Evolutionary conservation across 23 red algal genomes (phyloP), one percentile per base, ranked within the genome.

Genomic region (Cyanidiococcus yangmingshanensis): DNA sequence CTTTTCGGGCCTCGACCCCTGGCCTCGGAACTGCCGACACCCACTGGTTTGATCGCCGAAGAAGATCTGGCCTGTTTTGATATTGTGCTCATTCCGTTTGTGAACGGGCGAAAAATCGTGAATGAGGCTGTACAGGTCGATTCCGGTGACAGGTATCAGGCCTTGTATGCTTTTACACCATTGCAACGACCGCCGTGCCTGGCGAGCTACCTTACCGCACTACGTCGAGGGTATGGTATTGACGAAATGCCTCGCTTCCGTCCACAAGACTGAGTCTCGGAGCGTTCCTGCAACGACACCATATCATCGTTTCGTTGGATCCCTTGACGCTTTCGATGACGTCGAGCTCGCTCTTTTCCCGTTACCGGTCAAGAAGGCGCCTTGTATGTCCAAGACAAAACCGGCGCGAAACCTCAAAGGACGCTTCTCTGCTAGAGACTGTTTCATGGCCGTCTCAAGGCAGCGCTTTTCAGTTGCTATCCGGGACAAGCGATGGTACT

Each of bases 231-330:
- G 3, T 71, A 71, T 29, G 63, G 63, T 3, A 71, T 71, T 35
- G 63, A 71, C 27, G 63, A 71, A 7, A 71, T 71, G 63, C 63
- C 63, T 25, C 63, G 63, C 12, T 35, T 71, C 27, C 63, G 63
- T 35, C 12, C 27, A 2, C 7, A 12, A 7, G 63, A 71, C 63
- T 71, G 32, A 29, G 45, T 7, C n/a, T n/a, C n/a, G n/a, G n/a
- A n/a, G n/a, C n/a, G n/a, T n/a, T n/a, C n/a, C n/a, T n/a, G n/a
- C n/a, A n/a, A n/a, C n/a, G n/a, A n/a, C n/a, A n/a, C n/a, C n/a
- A n/a, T n/a, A n/a, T n/a, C n/a, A n/a, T n/a, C n/a, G n/a, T n/a
- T n/a, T n/a, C n/a, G n/a, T n/a, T n/a, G n/a, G n/a, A n/a, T n/a
- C n/a, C n/a, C n/a, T n/a, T n/a, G n/a, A n/a, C n/a, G n/a, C n/a